Evolutionary conservation across 2,329 filamentous ascomycete species (phyloP), one percentile per base, ranked within the genome.

Genomic region (Hortaea werneckii): DNA sequence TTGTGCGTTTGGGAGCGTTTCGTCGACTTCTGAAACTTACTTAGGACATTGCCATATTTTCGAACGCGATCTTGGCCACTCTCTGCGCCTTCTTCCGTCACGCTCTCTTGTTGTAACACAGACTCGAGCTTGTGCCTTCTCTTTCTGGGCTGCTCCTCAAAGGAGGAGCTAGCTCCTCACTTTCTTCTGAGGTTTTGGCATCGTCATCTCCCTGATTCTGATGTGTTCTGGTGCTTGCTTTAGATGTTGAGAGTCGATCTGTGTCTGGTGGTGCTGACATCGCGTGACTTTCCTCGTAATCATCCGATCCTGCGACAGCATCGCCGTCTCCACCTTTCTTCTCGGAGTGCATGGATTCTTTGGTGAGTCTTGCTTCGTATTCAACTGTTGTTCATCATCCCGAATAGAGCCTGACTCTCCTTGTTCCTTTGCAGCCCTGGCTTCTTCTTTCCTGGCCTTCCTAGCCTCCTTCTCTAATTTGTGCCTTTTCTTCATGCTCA

Each of bases 271-370:
- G 20, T 20, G 20, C 20, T 20, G 20, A 20, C 41, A 10, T 42
- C 28, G 10, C 20, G 10, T n/a, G 10, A 39, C 20, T 13, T 13
- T 35, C 32, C 11, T 26, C 20, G 37, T 39, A 8, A 2, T 39
- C 37, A 13, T 39, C 37, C 10, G 37, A 26, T 2, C 7, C 37
- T 10, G 5, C 37, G 13, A 26, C 10, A 10, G 37, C 37, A 39
- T 10, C 9, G 3, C 13, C 10, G 10, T 37, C 20, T 27, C 12
- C n/a, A 54, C 76, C 81, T 35, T 74, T 71, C 53, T 77, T 78
- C 39, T 76, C 70, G 30, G 82, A 64, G 4, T 82, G 65, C 37
- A 11, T 37, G 40, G 20, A 9, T 29, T 42, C 40, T 12, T n/a
- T 8, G 29, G n/a, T 43, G 7, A 7, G 8, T 5, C 34, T 39